Conservation (phyloP, 2,329 filamentous ascomycete species). For the Ophiobolus disseminans region DNA sequence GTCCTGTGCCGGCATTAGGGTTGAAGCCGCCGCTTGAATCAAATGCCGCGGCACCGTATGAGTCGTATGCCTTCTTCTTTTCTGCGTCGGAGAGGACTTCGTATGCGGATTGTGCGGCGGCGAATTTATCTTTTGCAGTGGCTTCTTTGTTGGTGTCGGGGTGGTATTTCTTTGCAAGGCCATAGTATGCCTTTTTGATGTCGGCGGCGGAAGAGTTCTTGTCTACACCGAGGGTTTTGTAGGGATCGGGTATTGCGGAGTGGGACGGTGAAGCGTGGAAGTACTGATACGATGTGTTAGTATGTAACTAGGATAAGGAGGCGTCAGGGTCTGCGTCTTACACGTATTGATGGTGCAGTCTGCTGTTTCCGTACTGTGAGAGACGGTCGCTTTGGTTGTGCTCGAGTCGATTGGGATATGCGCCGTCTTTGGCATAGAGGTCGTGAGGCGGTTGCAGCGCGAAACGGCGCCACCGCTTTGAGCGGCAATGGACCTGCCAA, state of each 20-base stretch:
- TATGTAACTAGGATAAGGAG: background rate
- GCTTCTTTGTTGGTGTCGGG: constrained; percentile 97
- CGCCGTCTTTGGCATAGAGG: constrained; percentile 36
- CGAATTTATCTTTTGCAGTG: constrained; percentile 91
- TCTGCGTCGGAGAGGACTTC: constrained; percentile 91
- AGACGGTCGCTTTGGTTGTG: constrained; percentile 35
- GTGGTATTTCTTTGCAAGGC: constrained; percentile 95
- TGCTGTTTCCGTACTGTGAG: constrained; percentile 24
- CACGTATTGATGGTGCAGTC: constrained; percentile 38
- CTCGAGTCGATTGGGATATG: constrained; percentile 36
- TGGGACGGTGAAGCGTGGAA: constrained; percentile 60
- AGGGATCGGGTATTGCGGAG: constrained; percentile 77
- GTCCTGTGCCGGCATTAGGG: constrained; percentile 67
- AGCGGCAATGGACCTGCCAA: constrained; percentile 44
- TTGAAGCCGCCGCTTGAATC: constrained; percentile 77
- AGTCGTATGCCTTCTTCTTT: constrained; percentile 91
- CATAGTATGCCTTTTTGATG: constrained; percentile 99
- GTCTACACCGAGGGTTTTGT: constrained; percentile 81
- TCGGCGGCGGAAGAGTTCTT: constrained; percentile 82
- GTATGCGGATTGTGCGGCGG: constrained; percentile 91
- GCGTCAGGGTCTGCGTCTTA: constrained; percentile 17
- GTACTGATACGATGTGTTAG: constrained; percentile 33
- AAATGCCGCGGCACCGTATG: constrained; percentile 82
- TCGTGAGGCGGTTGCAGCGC: constrained; percentile 39
- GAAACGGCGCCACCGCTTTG: constrained; percentile 40